phyloP scores from a whole-genome alignment of 352 stramenopile species.

The Pythium chondricola region DNA sequence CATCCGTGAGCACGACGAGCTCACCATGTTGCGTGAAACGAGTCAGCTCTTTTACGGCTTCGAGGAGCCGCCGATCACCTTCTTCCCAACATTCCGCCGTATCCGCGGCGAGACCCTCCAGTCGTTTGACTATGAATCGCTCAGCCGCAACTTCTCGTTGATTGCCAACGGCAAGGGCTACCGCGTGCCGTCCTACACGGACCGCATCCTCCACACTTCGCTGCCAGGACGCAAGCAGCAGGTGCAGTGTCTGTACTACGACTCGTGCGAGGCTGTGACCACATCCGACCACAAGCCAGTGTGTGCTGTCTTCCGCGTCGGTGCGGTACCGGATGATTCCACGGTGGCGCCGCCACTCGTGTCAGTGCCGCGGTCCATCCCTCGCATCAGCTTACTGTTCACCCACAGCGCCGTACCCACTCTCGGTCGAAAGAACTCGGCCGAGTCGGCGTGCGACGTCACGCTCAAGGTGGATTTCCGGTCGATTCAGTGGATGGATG shows the following conservation, averaged over 20 bases:
- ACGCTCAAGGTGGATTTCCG: constrained; percentile 60
- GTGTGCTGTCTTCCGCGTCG: constrained; percentile 52
- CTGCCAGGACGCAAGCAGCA: constrained; percentile 47
- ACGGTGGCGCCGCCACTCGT: background rate
- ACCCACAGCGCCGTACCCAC: constrained; percentile 8
- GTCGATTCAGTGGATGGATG: constrained; percentile 66
- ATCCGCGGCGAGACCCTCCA: constrained; percentile 44
- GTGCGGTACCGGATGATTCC: constrained; percentile 3
- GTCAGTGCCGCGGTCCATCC: background rate
- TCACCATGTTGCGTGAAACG: constrained; percentile 47
- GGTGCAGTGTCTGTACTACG: constrained; percentile 63
- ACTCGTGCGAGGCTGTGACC: constrained; percentile 65
- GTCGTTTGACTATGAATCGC: constrained; percentile 22
- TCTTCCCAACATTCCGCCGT: constrained; percentile 77
- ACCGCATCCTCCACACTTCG: constrained; percentile 81
- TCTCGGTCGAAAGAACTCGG: constrained; percentile 58
- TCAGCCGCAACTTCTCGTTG: constrained; percentile 63
- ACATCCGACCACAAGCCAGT: constrained; percentile 85
- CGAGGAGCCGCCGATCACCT: constrained; percentile 57
- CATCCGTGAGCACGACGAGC: constrained; percentile 67
- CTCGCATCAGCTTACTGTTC: constrained; percentile 14
- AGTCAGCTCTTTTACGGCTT: constrained; percentile 80
- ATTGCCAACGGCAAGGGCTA: constrained; percentile 45
- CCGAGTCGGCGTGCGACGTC: constrained; percentile 43
- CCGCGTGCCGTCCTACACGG: constrained; percentile 86